Evolutionary conservation across 75 land plant genomes (phyloP).

Genomic region (Sequoia sempervirens): DNA sequence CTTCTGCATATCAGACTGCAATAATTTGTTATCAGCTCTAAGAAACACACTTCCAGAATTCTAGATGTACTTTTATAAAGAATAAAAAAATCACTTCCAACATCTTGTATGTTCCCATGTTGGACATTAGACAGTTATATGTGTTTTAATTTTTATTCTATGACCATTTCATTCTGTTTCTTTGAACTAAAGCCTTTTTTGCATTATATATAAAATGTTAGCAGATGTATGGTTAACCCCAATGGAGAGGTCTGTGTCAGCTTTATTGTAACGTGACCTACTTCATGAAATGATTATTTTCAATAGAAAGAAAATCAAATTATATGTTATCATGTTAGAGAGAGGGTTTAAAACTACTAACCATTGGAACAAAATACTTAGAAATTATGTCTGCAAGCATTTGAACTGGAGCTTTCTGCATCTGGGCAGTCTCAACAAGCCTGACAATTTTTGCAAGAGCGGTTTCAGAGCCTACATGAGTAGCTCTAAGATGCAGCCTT

Average conservation of each 20-base stretch:
- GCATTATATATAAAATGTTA: not conserved
- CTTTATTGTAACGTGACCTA: not conserved
- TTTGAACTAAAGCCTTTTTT: not conserved
- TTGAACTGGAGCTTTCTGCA: constrained; percentile 37
- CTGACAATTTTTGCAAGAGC: constrained; percentile 34
- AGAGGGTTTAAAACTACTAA: constrained; percentile 13
- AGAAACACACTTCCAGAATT: not conserved
- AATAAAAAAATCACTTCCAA: not conserved
- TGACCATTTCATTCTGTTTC: not conserved
- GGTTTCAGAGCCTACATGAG: constrained; percentile 33
- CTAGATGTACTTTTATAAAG: not conserved
- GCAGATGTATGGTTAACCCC: not conserved
- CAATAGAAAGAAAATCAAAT: not conserved
- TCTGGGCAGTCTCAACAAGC: constrained; percentile 36
- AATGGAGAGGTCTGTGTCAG: not conserved
- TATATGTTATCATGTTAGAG: not conserved
- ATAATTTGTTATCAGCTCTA: not conserved
- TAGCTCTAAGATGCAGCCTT: constrained; percentile 16
- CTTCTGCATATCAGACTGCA: not conserved
- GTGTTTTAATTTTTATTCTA: not conserved
- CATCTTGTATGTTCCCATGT: not conserved
- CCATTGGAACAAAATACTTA: constrained; percentile 36
- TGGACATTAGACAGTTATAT: not conserved
- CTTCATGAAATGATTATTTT: not conserved
- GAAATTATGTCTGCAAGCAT: constrained; percentile 32